These are phyloP conservation scores for Kitagawia praeruptora DNA, from an alignment of 129 eudicot genomes.

Conservation along the genomic window DNA sequence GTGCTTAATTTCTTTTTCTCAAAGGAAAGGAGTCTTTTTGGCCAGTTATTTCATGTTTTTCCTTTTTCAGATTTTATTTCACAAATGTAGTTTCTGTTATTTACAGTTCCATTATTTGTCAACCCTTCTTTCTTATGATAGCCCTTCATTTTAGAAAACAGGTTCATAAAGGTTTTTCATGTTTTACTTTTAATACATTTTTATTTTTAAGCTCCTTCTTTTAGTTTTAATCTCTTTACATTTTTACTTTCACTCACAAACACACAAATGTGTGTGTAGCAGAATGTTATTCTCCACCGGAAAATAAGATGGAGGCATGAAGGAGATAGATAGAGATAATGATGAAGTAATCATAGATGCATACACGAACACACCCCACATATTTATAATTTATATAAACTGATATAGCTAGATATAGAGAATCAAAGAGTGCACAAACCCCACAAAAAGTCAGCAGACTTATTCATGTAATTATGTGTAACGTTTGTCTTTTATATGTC, in stretches of 20 bases:
- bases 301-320: constrained; percentile 27
- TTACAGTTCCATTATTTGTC: constrained; percentile 21
- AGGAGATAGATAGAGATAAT: constrained; percentile 43
- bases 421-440: constrained; percentile 10
- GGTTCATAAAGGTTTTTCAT: background rate
- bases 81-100: background rate
- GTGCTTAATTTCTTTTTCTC: constrained; percentile 19
- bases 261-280: constrained; percentile 6
- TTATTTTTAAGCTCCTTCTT: too few species aligned
- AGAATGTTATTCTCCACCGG: constrained; percentile 29
- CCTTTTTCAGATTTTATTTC: constrained; percentile 30
- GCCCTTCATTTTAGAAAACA: constrained; percentile 11
- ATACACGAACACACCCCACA: constrained; percentile 16
- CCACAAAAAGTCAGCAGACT: constrained; percentile 42
- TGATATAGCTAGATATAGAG: constrained; percentile 7
- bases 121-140: constrained; percentile 5
- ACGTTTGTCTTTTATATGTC: constrained; percentile 37
- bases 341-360: constrained; percentile 66
- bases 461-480: constrained; percentile 30
- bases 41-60: constrained; percentile 27
- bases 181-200: background rate
- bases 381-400: background rate
- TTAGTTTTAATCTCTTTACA: background rate
- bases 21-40: constrained; percentile 17
- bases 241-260: background rate